phyloP scores from a whole-genome alignment of 1,284 basidiomycete genomes.

The Ceratobasidium sp. region DNA sequence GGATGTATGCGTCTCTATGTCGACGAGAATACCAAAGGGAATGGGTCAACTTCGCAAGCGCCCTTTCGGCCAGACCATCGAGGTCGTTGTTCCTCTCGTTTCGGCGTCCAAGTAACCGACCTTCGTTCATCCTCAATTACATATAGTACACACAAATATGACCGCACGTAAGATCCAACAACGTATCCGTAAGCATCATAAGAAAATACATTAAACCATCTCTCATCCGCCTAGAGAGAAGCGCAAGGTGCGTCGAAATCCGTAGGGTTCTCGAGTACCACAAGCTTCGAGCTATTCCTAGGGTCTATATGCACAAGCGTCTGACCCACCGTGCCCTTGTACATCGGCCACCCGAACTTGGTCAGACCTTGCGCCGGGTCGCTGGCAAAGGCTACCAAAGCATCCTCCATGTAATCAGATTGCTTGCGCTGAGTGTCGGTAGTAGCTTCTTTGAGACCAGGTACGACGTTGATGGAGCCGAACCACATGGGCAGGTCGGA shows the following conservation, averaged over 20 bases:
- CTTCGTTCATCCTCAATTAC: no score
- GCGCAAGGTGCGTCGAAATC: constrained; percentile 34
- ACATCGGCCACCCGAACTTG: constrained; percentile 43
- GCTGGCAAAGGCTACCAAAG: constrained; percentile 38
- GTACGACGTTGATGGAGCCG: constrained; percentile 40
- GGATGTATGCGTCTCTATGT: no score
- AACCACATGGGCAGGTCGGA: constrained; percentile 44
- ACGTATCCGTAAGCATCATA: no score
- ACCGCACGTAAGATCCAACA: no score
- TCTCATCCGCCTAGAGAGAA: not conserved
- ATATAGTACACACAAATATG: no score
- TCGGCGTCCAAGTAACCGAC: no score
- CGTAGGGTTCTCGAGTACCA: constrained; percentile 36
- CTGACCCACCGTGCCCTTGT: constrained; percentile 1
- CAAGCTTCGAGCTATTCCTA: constrained; percentile 33
- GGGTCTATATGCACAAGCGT: constrained; percentile 41
- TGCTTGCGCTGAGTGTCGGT: constrained; percentile 35
- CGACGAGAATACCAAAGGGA: no score
- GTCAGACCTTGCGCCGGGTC: constrained; percentile 29
- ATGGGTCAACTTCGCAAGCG: no score
- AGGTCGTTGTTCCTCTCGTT: no score
- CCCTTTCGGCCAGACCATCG: no score
- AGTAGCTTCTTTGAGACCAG: constrained; percentile 11
- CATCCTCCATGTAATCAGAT: constrained; percentile 44
- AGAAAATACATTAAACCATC: no score